Evolutionary conservation across 1,139 yeast genomes (phyloP), one percentile per base, ranked within the genome.

Genomic region (Suhomyces panamericanus): DNA sequence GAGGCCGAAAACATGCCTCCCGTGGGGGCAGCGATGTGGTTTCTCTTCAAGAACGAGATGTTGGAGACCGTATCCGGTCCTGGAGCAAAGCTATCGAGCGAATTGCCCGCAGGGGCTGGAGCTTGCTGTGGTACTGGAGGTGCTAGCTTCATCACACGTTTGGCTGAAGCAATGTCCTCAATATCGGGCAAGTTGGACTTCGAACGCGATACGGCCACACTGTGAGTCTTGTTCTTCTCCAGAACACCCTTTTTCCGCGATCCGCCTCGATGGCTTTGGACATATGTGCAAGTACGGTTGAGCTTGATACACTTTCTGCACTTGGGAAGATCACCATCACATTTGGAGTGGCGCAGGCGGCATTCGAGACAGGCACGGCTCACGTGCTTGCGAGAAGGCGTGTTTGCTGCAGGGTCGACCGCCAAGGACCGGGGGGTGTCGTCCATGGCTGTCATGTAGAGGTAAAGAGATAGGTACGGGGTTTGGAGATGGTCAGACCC

Each of bases 251-350:
- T 75, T 51, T 66, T 73, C 39, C 81, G 58, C 8, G 79, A 70
- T 0, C 81, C 81, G 20, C 81, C 81, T 47, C 81, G 58, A 38
- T 74, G 70, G 48, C 78, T 71, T 51, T 72, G 73, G 6, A 76
- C 80, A 49, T 73, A 77, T 1, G 66, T 66, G 46, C 81, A 77
- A 0, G 56, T 64, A 44, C 63, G 63, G 22, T 59, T 53, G 5
- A 57, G 42, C 44, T 63, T 63, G 5, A 43, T 47, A 49, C 81
- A 77, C 42, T 77, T 60, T 11, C 59, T 57, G 56, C 81, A 77
- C 13, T 53, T 53, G 2, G 81, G 81, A n/a, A 64, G 62, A 24
- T 56, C 59, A 1, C 81, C 80, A 46, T 71, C 77, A 53, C 81
- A 77, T 48, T 73, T 75, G 49, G 73, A 54, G 56, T 77, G 81